These are phyloP conservation scores for Mycosarcoma mackinlayi DNA, from an alignment of 1,284 basidiomycete genomes.

Conservation along the genomic window DNA sequence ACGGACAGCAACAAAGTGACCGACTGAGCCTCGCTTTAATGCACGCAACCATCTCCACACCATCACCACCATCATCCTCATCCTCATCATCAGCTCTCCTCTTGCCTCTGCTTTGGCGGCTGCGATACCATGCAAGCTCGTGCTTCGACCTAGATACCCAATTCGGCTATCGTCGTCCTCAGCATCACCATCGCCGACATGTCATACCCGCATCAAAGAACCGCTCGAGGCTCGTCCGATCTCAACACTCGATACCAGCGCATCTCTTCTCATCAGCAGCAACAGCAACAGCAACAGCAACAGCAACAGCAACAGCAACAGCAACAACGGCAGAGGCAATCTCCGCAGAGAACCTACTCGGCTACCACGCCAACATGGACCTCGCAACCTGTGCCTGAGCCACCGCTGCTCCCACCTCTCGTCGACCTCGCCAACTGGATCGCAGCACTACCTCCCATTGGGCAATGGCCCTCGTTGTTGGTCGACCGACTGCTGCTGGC, in stretches of 20 bases:
- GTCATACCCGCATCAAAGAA: slow-evolving; percentile 20
- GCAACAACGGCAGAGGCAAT: slow-evolving; percentile 14
- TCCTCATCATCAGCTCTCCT: not conserved
- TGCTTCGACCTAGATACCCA: slow-evolving; percentile 1
- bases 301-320: slow-evolving; percentile 20
- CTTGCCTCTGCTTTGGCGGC: too few relatives aligned
- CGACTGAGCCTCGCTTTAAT: slow-evolving; percentile 2
- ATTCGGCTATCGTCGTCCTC: too few relatives aligned
- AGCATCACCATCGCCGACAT: slow-evolving; percentile 1
- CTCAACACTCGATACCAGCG: slow-evolving; percentile 35
- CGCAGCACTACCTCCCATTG: slow-evolving; percentile 48
- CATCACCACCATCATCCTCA: not conserved
- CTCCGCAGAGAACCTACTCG: slow-evolving; percentile 10
- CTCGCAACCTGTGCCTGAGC: slow-evolving; percentile 41
- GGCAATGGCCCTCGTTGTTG: slow-evolving; percentile 50
- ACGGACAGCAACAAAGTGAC: not conserved
- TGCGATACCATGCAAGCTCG: not conserved
- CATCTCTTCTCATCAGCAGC: slow-evolving; percentile 34
- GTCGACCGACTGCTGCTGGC: slow-evolving; percentile 40
- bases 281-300: slow-evolving; percentile 31
- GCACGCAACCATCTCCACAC: not conserved
- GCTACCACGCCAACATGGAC: slow-evolving; percentile 32
- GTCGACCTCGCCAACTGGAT: slow-evolving; percentile 46
- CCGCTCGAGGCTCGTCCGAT: slow-evolving; percentile 25
- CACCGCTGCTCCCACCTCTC: slow-evolving; percentile 38